Conservation (phyloP, 805 yeast genomes). For the Wickerhamomyces chaumierensis region DNA sequence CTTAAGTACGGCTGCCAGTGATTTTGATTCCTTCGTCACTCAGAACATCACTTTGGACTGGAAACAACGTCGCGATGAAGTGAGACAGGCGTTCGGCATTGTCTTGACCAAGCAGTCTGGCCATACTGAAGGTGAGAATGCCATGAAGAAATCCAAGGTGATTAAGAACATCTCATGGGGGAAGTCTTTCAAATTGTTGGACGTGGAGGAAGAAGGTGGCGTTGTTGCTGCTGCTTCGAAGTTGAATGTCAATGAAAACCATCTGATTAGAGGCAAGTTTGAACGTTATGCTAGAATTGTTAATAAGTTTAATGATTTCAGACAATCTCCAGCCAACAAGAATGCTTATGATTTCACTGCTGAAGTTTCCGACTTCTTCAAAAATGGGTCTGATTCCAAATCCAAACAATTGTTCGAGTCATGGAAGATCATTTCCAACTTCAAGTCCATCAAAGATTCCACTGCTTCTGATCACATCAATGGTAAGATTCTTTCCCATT, state of each 20-base stretch:
- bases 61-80: conserved; percentile 65
- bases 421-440: conserved; percentile 52
- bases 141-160: conserved; percentile 5
- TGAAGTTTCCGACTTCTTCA: conserved; percentile 50
- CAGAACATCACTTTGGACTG: conserved; percentile 73
- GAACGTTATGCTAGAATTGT: conserved; percentile 67
- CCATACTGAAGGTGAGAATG: conserved; percentile 5
- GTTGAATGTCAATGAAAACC: conserved; percentile 31
- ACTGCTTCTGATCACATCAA: conserved; percentile 15
- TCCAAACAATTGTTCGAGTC: conserved; percentile 65
- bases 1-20: conserved; percentile 60
- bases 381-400: conserved; percentile 45
- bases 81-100: conserved; percentile 63
- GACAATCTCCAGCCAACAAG: conserved; percentile 31
- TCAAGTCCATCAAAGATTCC: conserved; percentile 16
- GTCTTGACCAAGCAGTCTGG: conserved; percentile 22
- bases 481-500: conserved; percentile 36
- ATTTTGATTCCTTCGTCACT: conserved; percentile 69
- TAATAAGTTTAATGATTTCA: conserved; percentile 56
- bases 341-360: conserved; percentile 40
- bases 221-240: no score
- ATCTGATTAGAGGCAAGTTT: conserved; percentile 39
- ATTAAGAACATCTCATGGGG: conserved; percentile 19
- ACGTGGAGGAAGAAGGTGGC: conserved; percentile 13
- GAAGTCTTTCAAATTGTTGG: conserved; percentile 18